Conservation (phyloP, 306 rosid genomes). For the Boehmeria nivea region DNA sequence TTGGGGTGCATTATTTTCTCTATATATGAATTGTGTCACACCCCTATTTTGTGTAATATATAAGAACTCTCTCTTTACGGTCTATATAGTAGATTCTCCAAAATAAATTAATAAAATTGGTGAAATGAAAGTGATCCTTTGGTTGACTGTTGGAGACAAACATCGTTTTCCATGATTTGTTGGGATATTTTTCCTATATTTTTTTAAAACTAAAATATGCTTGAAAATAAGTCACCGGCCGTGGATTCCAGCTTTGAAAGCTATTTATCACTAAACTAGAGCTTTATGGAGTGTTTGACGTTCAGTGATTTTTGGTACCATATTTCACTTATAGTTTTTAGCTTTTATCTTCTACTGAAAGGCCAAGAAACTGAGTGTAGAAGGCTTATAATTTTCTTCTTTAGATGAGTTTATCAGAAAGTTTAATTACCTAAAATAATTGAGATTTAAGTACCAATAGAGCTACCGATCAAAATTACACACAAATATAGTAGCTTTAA, state of each 20-base stretch:
- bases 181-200: slow-evolving; percentile 9
- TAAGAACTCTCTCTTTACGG: slow-evolving; percentile 18
- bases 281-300: neutral
- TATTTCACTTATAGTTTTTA: too few species aligned
- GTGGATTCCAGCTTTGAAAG: slow-evolving; percentile 46
- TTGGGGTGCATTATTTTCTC: slow-evolving; percentile 32
- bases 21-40: slow-evolving; percentile 29
- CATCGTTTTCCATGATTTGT: slow-evolving; percentile 38
- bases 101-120: slow-evolving; percentile 25
- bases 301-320: too few species aligned
- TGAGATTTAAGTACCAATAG: too few species aligned
- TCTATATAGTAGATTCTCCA: slow-evolving; percentile 17
- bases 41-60: slow-evolving; percentile 68
- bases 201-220: neutral
- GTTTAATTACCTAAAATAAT: too few species aligned
- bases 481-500: too few species aligned
- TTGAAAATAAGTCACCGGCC: slow-evolving; percentile 20
- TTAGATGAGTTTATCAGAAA: too few species aligned
- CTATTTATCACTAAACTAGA: slow-evolving; percentile 32
- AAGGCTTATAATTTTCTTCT: too few species aligned
- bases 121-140: slow-evolving; percentile 42
- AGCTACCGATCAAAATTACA: too few species aligned
- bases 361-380: too few species aligned
- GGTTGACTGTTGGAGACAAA: slow-evolving; percentile 47
- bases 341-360: too few species aligned